These are phyloP conservation scores for Geotrichum aggregatum DNA, from an alignment of 1,139 yeast species.

Conservation along the genomic window DNA sequence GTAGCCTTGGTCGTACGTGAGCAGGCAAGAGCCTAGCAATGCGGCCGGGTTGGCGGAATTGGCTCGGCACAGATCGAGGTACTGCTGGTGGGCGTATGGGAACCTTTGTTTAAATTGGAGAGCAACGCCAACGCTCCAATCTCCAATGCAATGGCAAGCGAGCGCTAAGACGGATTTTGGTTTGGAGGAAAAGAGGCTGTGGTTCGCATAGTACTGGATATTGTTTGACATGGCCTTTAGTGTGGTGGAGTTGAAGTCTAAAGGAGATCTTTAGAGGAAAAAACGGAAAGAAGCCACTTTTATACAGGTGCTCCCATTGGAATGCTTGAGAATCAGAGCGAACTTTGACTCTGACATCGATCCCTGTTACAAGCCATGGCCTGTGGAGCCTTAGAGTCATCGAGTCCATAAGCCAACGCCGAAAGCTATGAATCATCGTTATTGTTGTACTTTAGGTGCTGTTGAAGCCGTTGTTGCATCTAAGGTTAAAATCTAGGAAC, in stretches of 20 bases:
- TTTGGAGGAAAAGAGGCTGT: constrained; percentile 50
- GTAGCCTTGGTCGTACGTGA: constrained; percentile 42
- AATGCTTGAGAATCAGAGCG: no score
- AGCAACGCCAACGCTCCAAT: constrained; percentile 86
- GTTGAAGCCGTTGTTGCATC: no score
- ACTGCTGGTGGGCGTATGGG: constrained; percentile 50
- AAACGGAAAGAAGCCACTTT: not conserved
- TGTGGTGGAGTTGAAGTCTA: not conserved
- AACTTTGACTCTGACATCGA: no score
- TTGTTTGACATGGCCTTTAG: no score
- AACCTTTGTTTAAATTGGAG: constrained; percentile 47
- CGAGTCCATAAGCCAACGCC: no score
- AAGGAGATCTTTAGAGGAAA: not conserved
- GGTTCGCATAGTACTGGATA: no score
- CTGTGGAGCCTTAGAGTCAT: no score
- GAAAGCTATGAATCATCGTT: no score
- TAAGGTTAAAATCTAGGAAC: no score
- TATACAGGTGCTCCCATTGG: no score
- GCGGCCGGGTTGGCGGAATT: constrained; percentile 29
- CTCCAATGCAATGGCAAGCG: constrained; percentile 73
- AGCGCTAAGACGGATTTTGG: constrained; percentile 53
- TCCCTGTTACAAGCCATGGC: no score
- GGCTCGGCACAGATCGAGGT: constrained; percentile 47
- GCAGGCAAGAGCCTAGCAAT: constrained; percentile 53
- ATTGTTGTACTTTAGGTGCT: no score